These are phyloP conservation scores for Hanseniaspora hatyaiensis DNA, from an alignment of 805 yeast genomes.

Conservation along the genomic window DNA sequence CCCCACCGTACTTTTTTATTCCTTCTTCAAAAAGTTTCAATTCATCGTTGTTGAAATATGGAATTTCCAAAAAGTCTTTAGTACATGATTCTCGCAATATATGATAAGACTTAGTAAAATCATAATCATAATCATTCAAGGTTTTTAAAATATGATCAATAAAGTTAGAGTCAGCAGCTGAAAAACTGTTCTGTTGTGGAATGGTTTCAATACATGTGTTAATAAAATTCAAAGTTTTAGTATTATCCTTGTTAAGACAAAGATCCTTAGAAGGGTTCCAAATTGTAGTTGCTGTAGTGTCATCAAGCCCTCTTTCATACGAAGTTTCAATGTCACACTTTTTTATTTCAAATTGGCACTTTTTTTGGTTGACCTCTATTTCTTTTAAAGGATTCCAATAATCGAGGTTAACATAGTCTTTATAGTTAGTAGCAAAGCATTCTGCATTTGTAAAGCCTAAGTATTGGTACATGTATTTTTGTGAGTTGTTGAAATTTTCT, in stretches of 20 bases:
- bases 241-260: conserved; percentile 20
- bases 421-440: conserved; percentile 26
- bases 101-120: conserved; percentile 39
- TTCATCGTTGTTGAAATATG: conserved; percentile 59
- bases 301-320: conserved; percentile 58
- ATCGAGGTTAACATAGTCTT: conserved; percentile 22
- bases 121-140: conserved; percentile 42
- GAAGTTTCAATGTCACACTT: conserved; percentile 16
- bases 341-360: neutral
- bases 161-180: conserved; percentile 66
- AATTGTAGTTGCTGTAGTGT: conserved; percentile 48
- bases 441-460: conserved; percentile 23
- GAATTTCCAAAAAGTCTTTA: conserved; percentile 56
- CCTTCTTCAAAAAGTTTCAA: conserved; percentile 60
- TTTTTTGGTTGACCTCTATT: conserved; percentile 16
- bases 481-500: conserved; percentile 12
- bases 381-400: conserved; percentile 24
- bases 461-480: conserved; percentile 26
- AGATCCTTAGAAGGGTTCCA: conserved; percentile 46
- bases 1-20: conserved; percentile 62
- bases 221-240: conserved; percentile 42
- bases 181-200: conserved; percentile 45
- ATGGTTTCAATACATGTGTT: conserved; percentile 39
- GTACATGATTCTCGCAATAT: conserved; percentile 38
- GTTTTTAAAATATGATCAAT: conserved; percentile 57